Percentiles rank a stretch among this genome's conserved stretches.
These are phyloP conservation scores for Fusarium sp. DNA, from an alignment of 2,329 filamentous ascomycete species.

Conservation along the genomic window DNA sequence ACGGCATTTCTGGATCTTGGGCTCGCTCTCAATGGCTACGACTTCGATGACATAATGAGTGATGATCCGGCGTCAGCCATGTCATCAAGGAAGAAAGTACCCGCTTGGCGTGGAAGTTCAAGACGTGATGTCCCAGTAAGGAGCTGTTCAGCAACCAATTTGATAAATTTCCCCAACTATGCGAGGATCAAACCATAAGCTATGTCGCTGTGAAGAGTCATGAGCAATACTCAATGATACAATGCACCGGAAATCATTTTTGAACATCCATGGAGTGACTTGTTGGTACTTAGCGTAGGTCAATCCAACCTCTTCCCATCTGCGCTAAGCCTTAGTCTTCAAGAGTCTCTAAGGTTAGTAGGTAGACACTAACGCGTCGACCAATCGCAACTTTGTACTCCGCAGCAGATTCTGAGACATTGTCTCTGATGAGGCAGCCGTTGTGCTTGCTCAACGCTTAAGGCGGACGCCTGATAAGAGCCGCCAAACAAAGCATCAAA, in stretches of 20 bases:
- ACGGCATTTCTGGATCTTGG: neutral
- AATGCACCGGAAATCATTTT: slow-evolving; percentile 7
- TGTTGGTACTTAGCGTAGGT: slow-evolving; percentile 3
- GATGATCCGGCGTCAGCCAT: slow-evolving; percentile 6
- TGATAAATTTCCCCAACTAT: neutral
- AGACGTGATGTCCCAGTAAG: neutral
- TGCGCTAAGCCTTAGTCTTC: slow-evolving; percentile 29
- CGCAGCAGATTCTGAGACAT: slow-evolving; percentile 31
- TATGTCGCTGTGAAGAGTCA: neutral
- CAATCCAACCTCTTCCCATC: slow-evolving; percentile 29
- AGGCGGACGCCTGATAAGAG: slow-evolving; percentile 26
- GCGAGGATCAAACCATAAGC: slow-evolving; percentile 2
- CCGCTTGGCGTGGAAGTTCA: neutral
- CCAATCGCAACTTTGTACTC: slow-evolving; percentile 35
- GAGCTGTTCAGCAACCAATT: neutral
- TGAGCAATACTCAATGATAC: slow-evolving; percentile 25
- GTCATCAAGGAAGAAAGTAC: slow-evolving; percentile 22
- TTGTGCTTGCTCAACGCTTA: slow-evolving; percentile 34
- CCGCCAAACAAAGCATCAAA: slow-evolving; percentile 27
- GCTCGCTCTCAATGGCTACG: neutral
- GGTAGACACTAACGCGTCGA: slow-evolving; percentile 1
- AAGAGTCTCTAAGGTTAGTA: slow-evolving; percentile 3
- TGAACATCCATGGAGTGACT: slow-evolving; percentile 12
- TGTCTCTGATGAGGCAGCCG: slow-evolving; percentile 42
- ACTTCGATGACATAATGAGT: neutral